These are phyloP conservation scores for Oryza meridionalis DNA, from an alignment of 176 grass and related monocot genomes.

Conservation along the genomic window DNA sequence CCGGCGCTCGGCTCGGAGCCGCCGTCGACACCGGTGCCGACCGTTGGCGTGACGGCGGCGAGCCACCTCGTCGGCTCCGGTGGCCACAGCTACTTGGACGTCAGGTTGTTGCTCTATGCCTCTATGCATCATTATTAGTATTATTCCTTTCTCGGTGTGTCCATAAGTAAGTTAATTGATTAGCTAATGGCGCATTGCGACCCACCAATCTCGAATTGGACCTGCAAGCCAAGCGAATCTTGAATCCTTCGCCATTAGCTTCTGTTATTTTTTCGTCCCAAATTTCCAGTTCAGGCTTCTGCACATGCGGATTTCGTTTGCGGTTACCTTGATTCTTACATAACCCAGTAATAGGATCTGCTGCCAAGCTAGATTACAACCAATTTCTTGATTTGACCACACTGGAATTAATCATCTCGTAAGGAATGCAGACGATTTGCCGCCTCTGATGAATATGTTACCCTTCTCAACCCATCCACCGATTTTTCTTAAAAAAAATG, in stretches of 20 bases:
- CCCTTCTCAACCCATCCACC: background rate
- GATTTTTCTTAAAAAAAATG: too few species aligned
- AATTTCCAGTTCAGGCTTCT: background rate
- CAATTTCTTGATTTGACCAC: background rate
- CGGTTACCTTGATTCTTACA: background rate
- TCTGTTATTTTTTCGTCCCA: background rate
- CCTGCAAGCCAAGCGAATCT: background rate
- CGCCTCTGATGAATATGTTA: background rate
- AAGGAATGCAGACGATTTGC: background rate
- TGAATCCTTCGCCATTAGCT: background rate
- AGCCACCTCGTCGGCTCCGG: slow-evolving; percentile 52
- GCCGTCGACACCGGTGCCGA: slow-evolving; percentile 2
- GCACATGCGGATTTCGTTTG: background rate
- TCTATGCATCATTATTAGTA: background rate
- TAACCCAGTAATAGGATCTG: background rate
- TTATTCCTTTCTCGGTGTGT: background rate
- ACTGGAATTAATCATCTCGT: background rate
- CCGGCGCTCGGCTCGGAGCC: slow-evolving; percentile 3
- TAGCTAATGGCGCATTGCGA: background rate
- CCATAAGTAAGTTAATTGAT: background rate
- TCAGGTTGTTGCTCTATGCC: slow-evolving; percentile 44
- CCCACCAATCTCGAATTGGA: background rate
- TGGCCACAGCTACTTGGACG: slow-evolving; percentile 63
- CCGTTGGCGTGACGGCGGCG: slow-evolving; percentile 49
- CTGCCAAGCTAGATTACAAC: background rate